Base-by-base conservation (phyloP, 1,284 basidiomycete genomes). In the Fomitiporia mediterranea region DNA sequence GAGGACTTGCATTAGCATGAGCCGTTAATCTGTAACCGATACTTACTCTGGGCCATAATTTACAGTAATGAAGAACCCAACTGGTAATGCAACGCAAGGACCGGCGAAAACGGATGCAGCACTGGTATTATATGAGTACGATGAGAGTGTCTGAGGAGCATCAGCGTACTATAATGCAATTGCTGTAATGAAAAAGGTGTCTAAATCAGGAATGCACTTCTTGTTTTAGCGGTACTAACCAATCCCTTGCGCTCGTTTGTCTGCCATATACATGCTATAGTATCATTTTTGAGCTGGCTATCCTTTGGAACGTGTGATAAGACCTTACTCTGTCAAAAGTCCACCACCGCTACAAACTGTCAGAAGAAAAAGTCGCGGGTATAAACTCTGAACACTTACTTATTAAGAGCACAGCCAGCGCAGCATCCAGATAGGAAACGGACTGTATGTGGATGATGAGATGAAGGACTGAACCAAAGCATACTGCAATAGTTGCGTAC, bases 31-130 rank as follows among this genome's bases (percentile, higher is more conserved):
- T 21, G 13, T 23, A 35, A 27, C 32, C 34, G 39, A 43, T 11
- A 11, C 61, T 35, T 51, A 66, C 65, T 51, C 57, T 13, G 55
- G 50, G 5, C 55, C 57, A 3, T 60, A 47, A 30, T 64, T 47
- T 0, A 61, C 64, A 17, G 64, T 63, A 17, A 68, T 59, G 48
- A 67, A 66, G 51, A 66, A 66, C 8, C 66, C 67, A 23, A 65
- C 55, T 4, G 66, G 48, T 4, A 62, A 59, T 2, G 63, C 65
- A 42, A 66, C 49, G 46, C 62, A 64, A 1, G 67, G 66, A 1
- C 63, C 66, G 1, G 64, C 63, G 2, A 67, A 53, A 1, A 61
- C 59, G 39, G 56, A 44, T 28, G 43, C 19, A 13, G 43, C 43
- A 25, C 43, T 44, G 21, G n/a, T 25, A 44, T 9, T 8, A 44